phyloP scores from a whole-genome alignment of 2,329 filamentous ascomycete species.

The Pezicula carpinea region DNA sequence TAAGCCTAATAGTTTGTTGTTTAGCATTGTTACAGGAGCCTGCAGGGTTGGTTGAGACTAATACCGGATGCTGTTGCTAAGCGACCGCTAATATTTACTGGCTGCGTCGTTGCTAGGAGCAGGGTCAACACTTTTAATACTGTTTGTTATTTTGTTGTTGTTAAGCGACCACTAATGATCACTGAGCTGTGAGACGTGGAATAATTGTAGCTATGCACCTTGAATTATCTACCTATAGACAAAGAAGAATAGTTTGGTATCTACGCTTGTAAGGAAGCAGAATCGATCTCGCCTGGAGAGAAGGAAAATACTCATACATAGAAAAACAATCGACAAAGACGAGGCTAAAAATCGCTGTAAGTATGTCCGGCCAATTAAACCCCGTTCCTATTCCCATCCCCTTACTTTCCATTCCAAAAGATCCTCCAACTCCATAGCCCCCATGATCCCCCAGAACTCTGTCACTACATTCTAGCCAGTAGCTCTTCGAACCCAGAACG shows the following conservation, averaged over 20 bases:
- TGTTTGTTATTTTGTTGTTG: too few relatives aligned
- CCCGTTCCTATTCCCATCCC: not conserved
- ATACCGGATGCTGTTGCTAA: too few relatives aligned
- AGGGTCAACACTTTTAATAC: too few relatives aligned
- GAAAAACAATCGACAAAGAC: not conserved
- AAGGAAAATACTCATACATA: not conserved
- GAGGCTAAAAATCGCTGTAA: not conserved
- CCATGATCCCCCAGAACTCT: not conserved
- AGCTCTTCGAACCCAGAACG: conserved; percentile 74
- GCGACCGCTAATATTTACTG: too few relatives aligned
- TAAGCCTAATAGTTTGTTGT: too few relatives aligned
- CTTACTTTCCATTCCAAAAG: not conserved
- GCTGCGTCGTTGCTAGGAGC: too few relatives aligned
- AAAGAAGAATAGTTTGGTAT: not conserved
- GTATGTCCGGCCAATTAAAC: not conserved
- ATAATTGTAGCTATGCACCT: too few relatives aligned
- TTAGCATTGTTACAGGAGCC: too few relatives aligned
- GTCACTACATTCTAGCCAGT: conserved; percentile 46
- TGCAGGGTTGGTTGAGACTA: too few relatives aligned
- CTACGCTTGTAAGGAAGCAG: not conserved
- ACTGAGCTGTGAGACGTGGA: too few relatives aligned
- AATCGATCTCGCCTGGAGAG: not conserved
- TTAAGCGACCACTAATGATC: too few relatives aligned
- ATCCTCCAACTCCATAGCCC: not conserved
- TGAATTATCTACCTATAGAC: too few relatives aligned